Conservation (phyloP, 495 filamentous ascomycete species). For the Xylaria acuta region DNA sequence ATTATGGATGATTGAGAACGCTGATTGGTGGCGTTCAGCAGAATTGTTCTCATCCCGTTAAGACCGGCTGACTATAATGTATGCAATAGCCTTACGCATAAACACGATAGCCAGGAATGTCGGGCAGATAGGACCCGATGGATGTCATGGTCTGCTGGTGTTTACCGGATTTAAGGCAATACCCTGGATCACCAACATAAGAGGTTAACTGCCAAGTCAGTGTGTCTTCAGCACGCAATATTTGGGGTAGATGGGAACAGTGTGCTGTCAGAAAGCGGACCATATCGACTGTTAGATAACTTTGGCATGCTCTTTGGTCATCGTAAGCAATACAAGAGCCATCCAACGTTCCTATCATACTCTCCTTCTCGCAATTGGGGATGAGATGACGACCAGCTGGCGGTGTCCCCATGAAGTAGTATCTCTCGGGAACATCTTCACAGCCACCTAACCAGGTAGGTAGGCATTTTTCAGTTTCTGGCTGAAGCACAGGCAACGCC, state of each 20-base stretch:
- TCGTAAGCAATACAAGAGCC: neutral
- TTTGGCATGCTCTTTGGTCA: neutral
- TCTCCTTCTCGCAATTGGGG: neutral
- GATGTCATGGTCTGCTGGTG: neutral
- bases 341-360: neutral
- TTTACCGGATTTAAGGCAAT: slow-evolving; percentile 2
- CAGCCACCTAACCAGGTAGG: neutral
- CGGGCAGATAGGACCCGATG: neutral
- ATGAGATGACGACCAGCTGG: neutral
- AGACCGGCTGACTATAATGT: neutral
- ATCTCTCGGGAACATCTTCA: neutral
- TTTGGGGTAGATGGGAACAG: neutral
- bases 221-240: neutral
- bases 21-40: neutral
- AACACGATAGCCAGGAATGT: neutral
- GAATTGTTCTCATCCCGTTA: neutral
- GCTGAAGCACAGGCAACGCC: neutral
- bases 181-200: neutral
- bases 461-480: neutral
- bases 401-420: neutral
- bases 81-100: slow-evolving; percentile 1
- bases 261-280: neutral
- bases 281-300: neutral
- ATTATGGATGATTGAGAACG: neutral
- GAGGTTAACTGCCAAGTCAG: neutral